Conservation (phyloP, 495 filamentous ascomycete genomes). For the Xanthoparmelia taractica region DNA sequence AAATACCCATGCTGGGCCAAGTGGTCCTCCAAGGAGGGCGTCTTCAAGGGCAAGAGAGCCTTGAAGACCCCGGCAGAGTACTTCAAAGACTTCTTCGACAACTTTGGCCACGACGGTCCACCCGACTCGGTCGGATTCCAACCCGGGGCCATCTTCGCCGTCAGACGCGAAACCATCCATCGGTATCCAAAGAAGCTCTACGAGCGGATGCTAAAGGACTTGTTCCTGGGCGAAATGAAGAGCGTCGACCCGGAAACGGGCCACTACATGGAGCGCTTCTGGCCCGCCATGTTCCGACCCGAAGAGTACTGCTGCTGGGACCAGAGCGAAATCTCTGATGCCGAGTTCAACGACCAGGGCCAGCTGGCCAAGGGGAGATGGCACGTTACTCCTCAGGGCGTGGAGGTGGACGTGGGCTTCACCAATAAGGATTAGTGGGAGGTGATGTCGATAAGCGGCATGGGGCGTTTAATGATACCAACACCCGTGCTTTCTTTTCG, state of each 20-base stretch:
- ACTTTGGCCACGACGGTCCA: background rate
- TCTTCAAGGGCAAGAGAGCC: background rate
- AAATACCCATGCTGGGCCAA: slow-evolving; percentile 20
- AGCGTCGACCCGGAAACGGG: slow-evolving; percentile 20
- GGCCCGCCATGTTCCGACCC: slow-evolving; percentile 16
- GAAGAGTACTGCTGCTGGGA: slow-evolving; percentile 20
- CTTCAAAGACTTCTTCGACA: slow-evolving; percentile 14
- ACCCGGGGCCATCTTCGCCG: slow-evolving; percentile 21
- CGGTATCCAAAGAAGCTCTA: slow-evolving; percentile 13
- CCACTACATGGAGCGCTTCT: slow-evolving; percentile 20
- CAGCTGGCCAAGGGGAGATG: slow-evolving; percentile 21
- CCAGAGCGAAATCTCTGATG: slow-evolving; percentile 10
- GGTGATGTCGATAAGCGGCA: too few relatives aligned
- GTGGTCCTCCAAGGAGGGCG: slow-evolving; percentile 11
- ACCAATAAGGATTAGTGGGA: slow-evolving; percentile 1
- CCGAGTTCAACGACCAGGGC: slow-evolving; percentile 15
- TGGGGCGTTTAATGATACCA: too few relatives aligned
- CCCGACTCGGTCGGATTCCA: slow-evolving; percentile 15
- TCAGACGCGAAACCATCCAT: slow-evolving; percentile 16
- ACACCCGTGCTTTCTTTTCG: too few relatives aligned
- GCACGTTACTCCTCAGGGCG: slow-evolving; percentile 12
- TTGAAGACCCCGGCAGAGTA: slow-evolving; percentile 12
- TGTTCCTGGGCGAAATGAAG: slow-evolving; percentile 19
- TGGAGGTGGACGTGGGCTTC: slow-evolving; percentile 12
- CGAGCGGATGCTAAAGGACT: slow-evolving; percentile 6